Conservation (phyloP, 2,329 filamentous ascomycete species). For the Ophiosphaerella narmari region DNA sequence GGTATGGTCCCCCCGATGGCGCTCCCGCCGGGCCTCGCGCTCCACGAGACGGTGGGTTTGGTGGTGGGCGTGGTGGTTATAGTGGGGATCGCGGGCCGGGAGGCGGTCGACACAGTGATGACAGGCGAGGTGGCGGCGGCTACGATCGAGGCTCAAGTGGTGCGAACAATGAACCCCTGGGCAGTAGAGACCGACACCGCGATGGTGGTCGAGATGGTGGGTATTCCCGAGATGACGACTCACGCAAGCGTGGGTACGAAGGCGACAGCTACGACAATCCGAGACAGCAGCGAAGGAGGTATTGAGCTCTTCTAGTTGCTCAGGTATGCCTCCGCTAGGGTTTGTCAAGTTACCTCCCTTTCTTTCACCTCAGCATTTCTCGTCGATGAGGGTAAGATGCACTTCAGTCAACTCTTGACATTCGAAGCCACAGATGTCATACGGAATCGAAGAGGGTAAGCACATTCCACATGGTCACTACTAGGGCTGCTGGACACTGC, state of each 20-base stretch:
- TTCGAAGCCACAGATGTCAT: conserved; percentile 18
- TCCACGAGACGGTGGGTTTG: conserved; percentile 45
- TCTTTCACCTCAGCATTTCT: conserved; percentile 39
- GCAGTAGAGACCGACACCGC: conserved; percentile 58
- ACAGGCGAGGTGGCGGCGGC: conserved; percentile 19
- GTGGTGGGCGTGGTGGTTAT: conserved; percentile 37
- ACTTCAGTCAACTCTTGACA: conserved; percentile 21
- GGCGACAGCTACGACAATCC: conserved; percentile 80
- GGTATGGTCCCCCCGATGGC: conserved; percentile 52
- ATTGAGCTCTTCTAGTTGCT: conserved; percentile 48
- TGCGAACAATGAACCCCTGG: conserved; percentile 84
- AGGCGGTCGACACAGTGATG: conserved; percentile 23
- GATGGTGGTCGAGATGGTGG: conserved; percentile 33
- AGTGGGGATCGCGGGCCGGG: conserved; percentile 31
- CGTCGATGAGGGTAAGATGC: conserved; percentile 44
- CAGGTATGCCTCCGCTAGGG: conserved; percentile 28
- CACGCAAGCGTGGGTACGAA: conserved; percentile 60
- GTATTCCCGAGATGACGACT: conserved; percentile 45
- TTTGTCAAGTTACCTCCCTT: conserved; percentile 47
- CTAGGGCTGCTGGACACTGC: neutral
- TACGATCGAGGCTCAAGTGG: conserved; percentile 60
- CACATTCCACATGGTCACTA: neutral
- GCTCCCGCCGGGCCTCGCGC: conserved; percentile 55
- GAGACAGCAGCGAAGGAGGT: conserved; percentile 63
- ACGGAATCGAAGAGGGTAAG: conserved; percentile 31